phyloP scores from a whole-genome alignment of 2,329 filamentous ascomycete species.

The Fusarium sp. region DNA sequence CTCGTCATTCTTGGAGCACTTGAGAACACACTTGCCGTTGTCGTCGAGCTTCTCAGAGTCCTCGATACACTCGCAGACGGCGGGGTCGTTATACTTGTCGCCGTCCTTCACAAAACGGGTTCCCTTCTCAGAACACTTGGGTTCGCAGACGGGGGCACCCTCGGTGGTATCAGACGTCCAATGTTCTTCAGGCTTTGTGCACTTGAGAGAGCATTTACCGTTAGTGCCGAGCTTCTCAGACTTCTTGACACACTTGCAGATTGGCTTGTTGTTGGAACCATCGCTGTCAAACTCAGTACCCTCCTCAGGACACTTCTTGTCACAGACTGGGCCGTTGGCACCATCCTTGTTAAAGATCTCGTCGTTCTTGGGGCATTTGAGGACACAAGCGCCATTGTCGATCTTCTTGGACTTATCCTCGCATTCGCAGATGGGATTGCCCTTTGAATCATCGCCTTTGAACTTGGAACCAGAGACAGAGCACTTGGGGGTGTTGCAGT shows the following conservation, averaged over 20 bases:
- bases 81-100: too few species aligned
- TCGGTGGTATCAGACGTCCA: background rate
- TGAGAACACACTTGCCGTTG: too few species aligned
- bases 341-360: background rate
- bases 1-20: too few species aligned
- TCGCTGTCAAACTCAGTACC: background rate
- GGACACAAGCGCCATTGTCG: background rate
- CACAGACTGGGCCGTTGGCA: background rate
- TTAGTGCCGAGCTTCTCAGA: background rate
- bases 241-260: background rate
- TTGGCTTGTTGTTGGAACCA: background rate
- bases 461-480: background rate
- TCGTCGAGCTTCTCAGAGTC: too few species aligned
- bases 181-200: background rate
- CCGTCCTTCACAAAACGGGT: background rate
- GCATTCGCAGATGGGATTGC: background rate
- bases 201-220: background rate
- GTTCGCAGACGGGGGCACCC: background rate
- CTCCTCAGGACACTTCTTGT: background rate
- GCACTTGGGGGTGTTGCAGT: background rate
- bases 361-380: background rate
- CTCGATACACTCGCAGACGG: background rate
- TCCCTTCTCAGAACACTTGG: background rate
- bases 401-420: background rate
- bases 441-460: background rate